Base-by-base conservation (phyloP, 768 basidiomycete species). In the Hypholoma sublateritium region DNA sequence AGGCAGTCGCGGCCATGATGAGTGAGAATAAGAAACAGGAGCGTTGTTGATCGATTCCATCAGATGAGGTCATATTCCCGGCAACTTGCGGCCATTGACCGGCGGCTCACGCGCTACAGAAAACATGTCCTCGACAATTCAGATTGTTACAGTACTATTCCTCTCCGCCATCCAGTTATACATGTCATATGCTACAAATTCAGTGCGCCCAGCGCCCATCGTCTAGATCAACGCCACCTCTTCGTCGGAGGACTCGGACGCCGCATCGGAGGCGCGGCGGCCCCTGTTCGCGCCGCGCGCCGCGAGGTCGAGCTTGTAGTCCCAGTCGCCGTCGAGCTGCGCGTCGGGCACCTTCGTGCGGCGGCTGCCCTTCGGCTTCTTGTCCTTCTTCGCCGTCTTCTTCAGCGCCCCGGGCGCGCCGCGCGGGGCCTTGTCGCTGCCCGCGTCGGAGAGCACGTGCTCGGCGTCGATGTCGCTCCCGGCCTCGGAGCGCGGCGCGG, bases 291-390 rank as follows among this genome's bases (percentile, higher is more conserved):
- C 59, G 24, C 61, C 59, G 36, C 56, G 60, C n/a, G 57, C 42
- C 36, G 53, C 56, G 28, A 63, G 50, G 13, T 67, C 64, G 28
- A 67, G 61, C 50, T 62, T 60, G 53, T 67, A 65, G 48, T 69
- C 66, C 68, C 68, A 69, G 19, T 67, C 64, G 16, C 62, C 63
- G 37, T 57, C 63, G 22, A 67, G 59, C 51, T 66, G 56, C 17
- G 58, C 63, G 17, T 67, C 63, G 19, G 68, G 62, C 34, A 66
- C 66, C 60, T 65, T 67, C 42, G 64, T 64, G 48, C 62, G 59
- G 46, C 62, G 58, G 51, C 52, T 60, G 50, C 64, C 60, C 59
- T 65, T 67, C 34, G 62, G 56, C 55, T 64, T 69, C 65, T 65
- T 67, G 55, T 54, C 55, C 55, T 62, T 65, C 61, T 58, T 58